Percentiles rank a stretch among this genome's conserved stretches.
Conservation (phyloP, 2,329 filamentous ascomycete genomes). For the Neofusicoccum sp. region DNA sequence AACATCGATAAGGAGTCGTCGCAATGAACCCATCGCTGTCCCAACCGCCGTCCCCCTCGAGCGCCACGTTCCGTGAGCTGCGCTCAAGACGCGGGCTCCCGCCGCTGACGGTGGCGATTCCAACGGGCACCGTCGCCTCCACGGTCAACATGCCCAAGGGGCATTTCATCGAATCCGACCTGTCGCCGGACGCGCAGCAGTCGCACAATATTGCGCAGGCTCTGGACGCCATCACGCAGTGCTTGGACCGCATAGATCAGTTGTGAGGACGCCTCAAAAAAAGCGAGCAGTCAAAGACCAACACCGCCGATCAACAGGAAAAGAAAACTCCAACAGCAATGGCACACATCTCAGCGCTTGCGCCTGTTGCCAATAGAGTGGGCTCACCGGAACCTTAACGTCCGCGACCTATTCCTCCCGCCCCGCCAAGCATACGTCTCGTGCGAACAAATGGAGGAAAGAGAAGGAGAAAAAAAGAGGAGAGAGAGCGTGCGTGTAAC, state of each 20-base stretch:
- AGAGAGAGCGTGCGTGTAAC: not conserved
- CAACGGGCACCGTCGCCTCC: not conserved
- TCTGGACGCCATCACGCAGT: constrained; percentile 13
- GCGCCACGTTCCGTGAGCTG: not conserved
- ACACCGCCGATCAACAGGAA: not conserved
- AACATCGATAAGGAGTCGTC: not conserved
- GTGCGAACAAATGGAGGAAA: not conserved
- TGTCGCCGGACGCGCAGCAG: constrained; percentile 6
- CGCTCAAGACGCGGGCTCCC: constrained; percentile 5
- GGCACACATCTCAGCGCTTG: too few relatives aligned
- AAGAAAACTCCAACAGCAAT: too few relatives aligned
- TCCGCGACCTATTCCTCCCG: too few relatives aligned
- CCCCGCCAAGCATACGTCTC: not conserved
- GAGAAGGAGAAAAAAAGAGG: not conserved
- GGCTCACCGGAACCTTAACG: too few relatives aligned
- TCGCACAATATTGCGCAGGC: constrained; percentile 11
- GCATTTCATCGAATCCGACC: not conserved
- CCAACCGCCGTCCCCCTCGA: not conserved
- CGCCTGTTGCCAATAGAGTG: too few relatives aligned
- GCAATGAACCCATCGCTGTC: not conserved
- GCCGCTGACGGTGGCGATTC: constrained; percentile 9
- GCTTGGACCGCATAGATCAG: constrained; percentile 12
- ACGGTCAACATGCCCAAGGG: not conserved
- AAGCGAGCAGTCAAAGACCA: too few relatives aligned
- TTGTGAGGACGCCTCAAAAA: not conserved